Conservation (phyloP, 768 basidiomycete genomes). For the Ramaria rubella region DNA sequence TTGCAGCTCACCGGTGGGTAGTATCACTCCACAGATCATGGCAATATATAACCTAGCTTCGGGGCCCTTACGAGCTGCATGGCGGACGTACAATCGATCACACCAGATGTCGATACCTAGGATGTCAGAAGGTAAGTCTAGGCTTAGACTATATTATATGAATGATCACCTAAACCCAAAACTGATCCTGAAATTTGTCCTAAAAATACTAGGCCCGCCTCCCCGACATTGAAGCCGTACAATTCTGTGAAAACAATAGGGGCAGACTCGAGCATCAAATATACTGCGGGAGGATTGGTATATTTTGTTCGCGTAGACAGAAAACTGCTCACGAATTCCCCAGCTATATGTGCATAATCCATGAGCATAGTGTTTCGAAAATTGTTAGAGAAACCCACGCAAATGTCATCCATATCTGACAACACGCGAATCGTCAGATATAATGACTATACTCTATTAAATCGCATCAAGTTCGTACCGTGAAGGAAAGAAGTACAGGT, state of each 20-base stretch:
- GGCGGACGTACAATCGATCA: not conserved
- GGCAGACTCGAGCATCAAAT: slow-evolving; percentile 2
- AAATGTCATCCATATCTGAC: slow-evolving; percentile 7
- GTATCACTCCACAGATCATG: not conserved
- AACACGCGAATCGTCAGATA: no score
- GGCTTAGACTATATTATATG: not conserved
- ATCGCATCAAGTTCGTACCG: not conserved
- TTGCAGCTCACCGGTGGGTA: slow-evolving; percentile 1
- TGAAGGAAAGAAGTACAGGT: slow-evolving; percentile 1
- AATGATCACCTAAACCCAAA: not conserved
- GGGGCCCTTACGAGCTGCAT: slow-evolving; percentile 4
- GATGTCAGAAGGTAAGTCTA: not conserved
- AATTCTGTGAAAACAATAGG: slow-evolving; percentile 13
- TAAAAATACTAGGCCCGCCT: slow-evolving; percentile 54
- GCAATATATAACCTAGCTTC: slow-evolving; percentile 8
- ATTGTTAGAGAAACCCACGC: not conserved
- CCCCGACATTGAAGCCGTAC: slow-evolving; percentile 47
- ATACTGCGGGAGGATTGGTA: not conserved
- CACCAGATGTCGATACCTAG: slow-evolving; percentile 1
- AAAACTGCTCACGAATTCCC: not conserved
- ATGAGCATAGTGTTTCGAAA: not conserved
- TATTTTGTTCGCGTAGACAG: not conserved
- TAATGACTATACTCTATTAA: no score
- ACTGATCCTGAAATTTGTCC: slow-evolving; percentile 23
- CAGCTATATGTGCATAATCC: not conserved